Evolutionary conservation across 495 filamentous ascomycete species (phyloP), one percentile per base, ranked within the genome.

Genomic region (Aspergillus olivimuriae): DNA sequence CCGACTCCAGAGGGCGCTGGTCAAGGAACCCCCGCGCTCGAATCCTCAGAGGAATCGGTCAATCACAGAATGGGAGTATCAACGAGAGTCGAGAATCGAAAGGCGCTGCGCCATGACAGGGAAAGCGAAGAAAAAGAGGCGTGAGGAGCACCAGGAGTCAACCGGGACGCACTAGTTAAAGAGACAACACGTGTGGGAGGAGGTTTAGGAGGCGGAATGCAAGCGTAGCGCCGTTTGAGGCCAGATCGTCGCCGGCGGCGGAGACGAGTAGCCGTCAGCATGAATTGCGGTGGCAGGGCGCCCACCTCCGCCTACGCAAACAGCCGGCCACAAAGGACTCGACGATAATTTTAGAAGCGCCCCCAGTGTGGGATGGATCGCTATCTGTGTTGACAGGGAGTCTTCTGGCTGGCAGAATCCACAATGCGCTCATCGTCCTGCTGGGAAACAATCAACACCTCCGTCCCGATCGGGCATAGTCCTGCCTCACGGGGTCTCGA

Each of bases 81-180:
- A 73, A 66, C 55, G 61, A 68, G 60, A 61, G 66, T 60, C 51
- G 52, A 34, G 41, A 43, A 21, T 36, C 38, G 47, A n/a, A 19
- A 24, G 39, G n/a, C 51, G 46, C 56, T 42, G 45, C 56, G 60
- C 66, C 68, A 70, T 70, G 50, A 60, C 61, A 65, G 59, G 52
- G 47, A 35, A 49, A 40, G 44, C 46, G 41, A 26, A 45, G 42
- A 53, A 43, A n/a, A 48, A 52, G 36, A 26, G 32, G 52, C 48
- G 50, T 22, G 44, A 26, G 46, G 43, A 10, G 39, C 52, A 48
- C 43, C 40, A 39, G 24, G n/a, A 15, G n/a, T 26, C 4, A 15
- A 14, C 16, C 22, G 36, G 43, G 46, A 48, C 44, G 52, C 41
- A 45, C 51, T 53, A 60, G 55, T 52, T 38, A 50, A 52, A 35